phyloP scores from a whole-genome alignment of 73 alveolate species.

The Effrenium voratum region DNA sequence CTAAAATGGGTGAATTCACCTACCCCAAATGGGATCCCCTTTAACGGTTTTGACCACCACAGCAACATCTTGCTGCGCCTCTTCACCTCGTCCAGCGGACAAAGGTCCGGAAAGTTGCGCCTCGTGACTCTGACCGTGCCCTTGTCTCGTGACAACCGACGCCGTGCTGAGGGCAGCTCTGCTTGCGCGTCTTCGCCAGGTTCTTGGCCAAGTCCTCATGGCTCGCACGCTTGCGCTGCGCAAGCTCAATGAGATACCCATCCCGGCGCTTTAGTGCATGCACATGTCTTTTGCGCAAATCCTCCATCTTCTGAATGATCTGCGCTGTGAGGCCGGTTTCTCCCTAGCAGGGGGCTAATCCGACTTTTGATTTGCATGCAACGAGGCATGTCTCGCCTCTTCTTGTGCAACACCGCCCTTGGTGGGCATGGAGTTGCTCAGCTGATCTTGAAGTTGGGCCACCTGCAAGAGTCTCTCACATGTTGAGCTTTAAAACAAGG shows the following conservation, averaged over 20 bases:
- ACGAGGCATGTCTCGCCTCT: too few species aligned
- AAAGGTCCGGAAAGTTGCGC: constrained; percentile 78
- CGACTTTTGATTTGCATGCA: too few species aligned
- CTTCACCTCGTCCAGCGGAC: constrained; percentile 80
- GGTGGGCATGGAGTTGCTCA: constrained; percentile 83
- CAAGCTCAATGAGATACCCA: neutral
- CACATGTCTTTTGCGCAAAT: too few species aligned
- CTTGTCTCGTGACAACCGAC: neutral
- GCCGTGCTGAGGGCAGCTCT: constrained; percentile 26
- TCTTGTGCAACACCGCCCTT: constrained; percentile 34
- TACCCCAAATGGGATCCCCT: neutral
- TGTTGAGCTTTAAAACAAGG: too few species aligned
- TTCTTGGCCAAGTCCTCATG: constrained; percentile 22
- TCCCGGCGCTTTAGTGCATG: neutral
- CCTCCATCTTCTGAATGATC: constrained; percentile 84
- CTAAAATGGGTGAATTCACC: too few species aligned
- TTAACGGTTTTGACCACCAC: neutral
- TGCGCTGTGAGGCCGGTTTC: constrained; percentile 85
- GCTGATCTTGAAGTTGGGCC: constrained; percentile 87
- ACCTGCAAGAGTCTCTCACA: too few species aligned
- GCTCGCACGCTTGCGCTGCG: neutral
- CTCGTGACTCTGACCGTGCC: neutral
- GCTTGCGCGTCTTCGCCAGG: constrained; percentile 86
- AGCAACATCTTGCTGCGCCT: neutral
- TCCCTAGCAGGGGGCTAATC: neutral